phyloP scores from a whole-genome alignment of 345 rosid species.

The Ceriops zippeliana region DNA sequence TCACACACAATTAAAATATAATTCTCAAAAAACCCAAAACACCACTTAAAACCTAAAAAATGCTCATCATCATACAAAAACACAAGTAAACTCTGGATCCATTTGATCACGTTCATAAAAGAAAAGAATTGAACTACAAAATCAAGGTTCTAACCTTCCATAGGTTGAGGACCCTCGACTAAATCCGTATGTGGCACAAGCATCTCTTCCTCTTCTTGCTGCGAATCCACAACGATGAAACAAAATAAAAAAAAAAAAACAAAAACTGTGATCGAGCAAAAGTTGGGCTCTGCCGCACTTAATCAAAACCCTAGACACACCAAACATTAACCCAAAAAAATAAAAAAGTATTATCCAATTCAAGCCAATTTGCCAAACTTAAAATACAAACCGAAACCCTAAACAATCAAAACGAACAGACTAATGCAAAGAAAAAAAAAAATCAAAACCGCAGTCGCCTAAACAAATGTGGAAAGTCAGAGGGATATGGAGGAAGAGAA shows the following conservation, averaged over 20 bases:
- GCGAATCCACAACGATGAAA: slow-evolving; percentile 28
- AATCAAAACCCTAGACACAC: slow-evolving; percentile 18
- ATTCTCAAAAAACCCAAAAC: slow-evolving; percentile 8
- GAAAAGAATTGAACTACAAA: not conserved
- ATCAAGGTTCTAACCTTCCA: slow-evolving; percentile 54
- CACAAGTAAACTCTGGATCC: slow-evolving; percentile 5
- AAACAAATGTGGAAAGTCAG: slow-evolving; percentile 15
- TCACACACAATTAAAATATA: not conserved
- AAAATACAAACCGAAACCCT: not conserved
- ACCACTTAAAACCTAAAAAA: not conserved
- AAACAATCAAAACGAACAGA: not conserved
- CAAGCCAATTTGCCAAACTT: not conserved
- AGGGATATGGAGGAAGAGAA: slow-evolving; percentile 8
- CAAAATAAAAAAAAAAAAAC: not conserved
- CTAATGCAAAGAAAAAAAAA: slow-evolving; percentile 5
- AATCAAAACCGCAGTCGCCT: slow-evolving; percentile 7
- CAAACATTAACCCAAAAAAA: not conserved
- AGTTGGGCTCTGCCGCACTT: not conserved
- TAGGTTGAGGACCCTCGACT: slow-evolving; percentile 71
- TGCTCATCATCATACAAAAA: not conserved
- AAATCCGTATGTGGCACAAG: slow-evolving; percentile 81
- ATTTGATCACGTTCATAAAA: slow-evolving; percentile 4
- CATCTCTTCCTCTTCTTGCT: slow-evolving; percentile 94
- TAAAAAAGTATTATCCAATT: not conserved
- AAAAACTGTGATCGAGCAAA: slow-evolving; percentile 10